Conservation (phyloP, 139 green algal species). For the Micractinium sp. region DNA sequence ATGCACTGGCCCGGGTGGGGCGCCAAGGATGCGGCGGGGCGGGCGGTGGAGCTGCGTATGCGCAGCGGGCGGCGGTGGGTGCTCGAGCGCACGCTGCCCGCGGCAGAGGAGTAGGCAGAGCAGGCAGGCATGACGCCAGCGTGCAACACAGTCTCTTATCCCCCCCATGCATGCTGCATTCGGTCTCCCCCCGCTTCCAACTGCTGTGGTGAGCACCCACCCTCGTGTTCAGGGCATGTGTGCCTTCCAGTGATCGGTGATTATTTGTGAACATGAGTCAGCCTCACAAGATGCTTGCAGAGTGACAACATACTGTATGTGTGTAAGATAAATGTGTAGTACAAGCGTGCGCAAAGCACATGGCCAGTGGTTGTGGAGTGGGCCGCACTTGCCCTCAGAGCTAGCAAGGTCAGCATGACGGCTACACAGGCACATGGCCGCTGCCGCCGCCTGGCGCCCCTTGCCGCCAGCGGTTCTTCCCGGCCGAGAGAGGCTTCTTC, state of each 20-base stretch:
- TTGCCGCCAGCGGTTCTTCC: conserved; percentile 26
- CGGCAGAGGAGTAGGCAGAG: neutral
- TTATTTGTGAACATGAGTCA: too few species aligned
- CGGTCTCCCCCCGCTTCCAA: neutral
- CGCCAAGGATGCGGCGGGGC: too few species aligned
- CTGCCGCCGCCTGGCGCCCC: too few species aligned
- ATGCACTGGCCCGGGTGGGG: too few species aligned
- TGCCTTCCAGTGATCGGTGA: neutral
- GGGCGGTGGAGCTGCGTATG: too few species aligned
- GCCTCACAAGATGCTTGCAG: too few species aligned
- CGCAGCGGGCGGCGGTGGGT: neutral
- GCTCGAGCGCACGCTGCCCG: neutral
- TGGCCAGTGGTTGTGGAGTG: too few species aligned
- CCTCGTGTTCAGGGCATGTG: neutral
- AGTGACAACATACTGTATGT: too few species aligned
- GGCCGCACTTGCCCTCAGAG: neutral
- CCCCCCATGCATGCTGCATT: neutral
- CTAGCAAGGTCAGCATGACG: too few species aligned
- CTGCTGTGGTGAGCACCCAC: neutral
- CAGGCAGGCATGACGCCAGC: neutral
- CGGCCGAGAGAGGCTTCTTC: neutral
- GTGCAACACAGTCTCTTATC: neutral
- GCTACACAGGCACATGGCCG: too few species aligned
- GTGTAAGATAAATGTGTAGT: neutral
- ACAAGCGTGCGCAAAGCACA: too few species aligned